Conservation (phyloP, 805 yeast species). For the Scheffersomyces ergatensis region DNA sequence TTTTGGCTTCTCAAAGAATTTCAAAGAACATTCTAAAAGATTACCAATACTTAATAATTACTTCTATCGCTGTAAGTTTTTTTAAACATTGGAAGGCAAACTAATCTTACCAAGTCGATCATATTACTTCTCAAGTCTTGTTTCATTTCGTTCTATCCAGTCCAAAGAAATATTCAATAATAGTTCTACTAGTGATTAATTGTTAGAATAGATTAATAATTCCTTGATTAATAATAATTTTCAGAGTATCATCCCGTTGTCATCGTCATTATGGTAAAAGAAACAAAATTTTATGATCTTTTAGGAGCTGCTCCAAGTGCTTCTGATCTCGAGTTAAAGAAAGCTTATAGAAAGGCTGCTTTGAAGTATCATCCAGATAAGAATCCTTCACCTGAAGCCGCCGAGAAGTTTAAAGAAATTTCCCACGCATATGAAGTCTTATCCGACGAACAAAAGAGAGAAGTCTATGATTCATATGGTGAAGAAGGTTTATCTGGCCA, state of each 20-base stretch:
- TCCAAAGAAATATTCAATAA: no score
- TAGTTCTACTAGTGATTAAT: no score
- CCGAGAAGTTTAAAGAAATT: constrained; percentile 91
- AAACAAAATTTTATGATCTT: constrained; percentile 71
- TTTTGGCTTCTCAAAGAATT: neutral
- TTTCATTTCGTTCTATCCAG: no score
- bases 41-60: constrained; percentile 1
- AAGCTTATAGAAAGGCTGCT: constrained; percentile 80
- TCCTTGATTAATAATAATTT: no score
- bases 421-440: constrained; percentile 87
- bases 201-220: no score
- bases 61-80: no score
- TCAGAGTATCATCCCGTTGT: no score
- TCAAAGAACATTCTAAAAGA: neutral
- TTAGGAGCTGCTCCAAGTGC: constrained; percentile 73
- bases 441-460: constrained; percentile 85
- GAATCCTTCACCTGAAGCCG: constrained; percentile 83
- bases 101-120: no score
- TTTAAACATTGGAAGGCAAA: neutral
- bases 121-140: no score
- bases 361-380: constrained; percentile 83
- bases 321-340: constrained; percentile 68
- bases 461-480: constrained; percentile 85
- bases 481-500: constrained; percentile 82
- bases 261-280: constrained; percentile 78